These are phyloP conservation scores for Corynascus novoguineensis DNA, from an alignment of 495 filamentous ascomycete species.

Conservation along the genomic window DNA sequence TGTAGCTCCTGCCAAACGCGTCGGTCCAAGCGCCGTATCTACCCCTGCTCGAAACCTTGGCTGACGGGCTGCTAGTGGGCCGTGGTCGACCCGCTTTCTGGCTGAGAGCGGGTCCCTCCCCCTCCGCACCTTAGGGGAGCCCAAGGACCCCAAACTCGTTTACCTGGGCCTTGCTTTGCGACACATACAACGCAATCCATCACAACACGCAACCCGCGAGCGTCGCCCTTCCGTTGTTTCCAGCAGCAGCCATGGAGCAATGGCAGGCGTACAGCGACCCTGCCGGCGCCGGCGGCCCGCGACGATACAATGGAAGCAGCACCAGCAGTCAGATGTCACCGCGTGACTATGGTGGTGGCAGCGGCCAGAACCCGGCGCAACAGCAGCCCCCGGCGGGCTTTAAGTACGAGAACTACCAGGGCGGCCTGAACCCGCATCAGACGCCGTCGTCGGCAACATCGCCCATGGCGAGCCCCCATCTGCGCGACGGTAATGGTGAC, in stretches of 20 bases:
- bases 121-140: conserved; percentile 8
- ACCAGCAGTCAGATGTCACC: conserved; percentile 39
- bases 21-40: conserved; percentile 2
- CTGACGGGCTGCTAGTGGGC: neutral
- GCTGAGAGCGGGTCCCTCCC: conserved; percentile 7
- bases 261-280: conserved; percentile 49
- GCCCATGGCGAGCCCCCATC: conserved; percentile 59
- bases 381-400: conserved; percentile 60
- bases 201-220: neutral
- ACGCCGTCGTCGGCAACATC: conserved; percentile 57
- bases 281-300: conserved; percentile 37
- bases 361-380: conserved; percentile 34
- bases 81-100: conserved; percentile 8
- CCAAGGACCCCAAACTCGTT: conserved; percentile 10
- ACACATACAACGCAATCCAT: conserved; percentile 4
- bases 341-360: conserved; percentile 36
- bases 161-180: neutral
- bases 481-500: conserved; percentile 72
- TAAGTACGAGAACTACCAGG: conserved; percentile 70
- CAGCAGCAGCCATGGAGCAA: conserved; percentile 49
- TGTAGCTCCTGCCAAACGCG: conserved; percentile 9
- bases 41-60: conserved; percentile 5
- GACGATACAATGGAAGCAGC: conserved; percentile 48
- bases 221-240: neutral
- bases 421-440: conserved; percentile 48